Percentiles rank a stretch among this genome's conserved stretches.
Conservation (phyloP, 2,329 filamentous ascomycete species). For the Penicillium sp. region DNA sequence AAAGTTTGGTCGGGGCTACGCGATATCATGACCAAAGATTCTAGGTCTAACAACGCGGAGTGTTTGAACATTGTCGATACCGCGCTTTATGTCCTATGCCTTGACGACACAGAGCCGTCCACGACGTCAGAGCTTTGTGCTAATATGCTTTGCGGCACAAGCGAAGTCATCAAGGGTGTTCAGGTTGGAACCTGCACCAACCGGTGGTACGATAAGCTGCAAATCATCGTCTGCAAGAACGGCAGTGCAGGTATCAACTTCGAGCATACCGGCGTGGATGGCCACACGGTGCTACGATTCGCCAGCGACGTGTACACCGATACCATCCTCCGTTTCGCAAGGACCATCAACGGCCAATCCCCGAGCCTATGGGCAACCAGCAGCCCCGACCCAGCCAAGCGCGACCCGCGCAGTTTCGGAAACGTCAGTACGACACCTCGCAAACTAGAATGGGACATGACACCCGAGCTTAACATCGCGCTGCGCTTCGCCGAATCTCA, state of each 20-base stretch:
- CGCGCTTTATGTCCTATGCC: constrained; percentile 84
- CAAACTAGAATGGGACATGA: constrained; percentile 97
- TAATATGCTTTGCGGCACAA: constrained; percentile 97
- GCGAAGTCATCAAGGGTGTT: constrained; percentile 84
- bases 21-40: constrained; percentile 81
- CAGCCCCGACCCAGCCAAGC: constrained; percentile 88
- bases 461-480: constrained; percentile 83
- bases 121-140: constrained; percentile 84
- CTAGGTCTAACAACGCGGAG: constrained; percentile 90
- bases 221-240: constrained; percentile 99
- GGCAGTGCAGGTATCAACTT: constrained; percentile 99
- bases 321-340: constrained; percentile 91
- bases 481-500: constrained; percentile 93
- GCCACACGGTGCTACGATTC: constrained; percentile 93
- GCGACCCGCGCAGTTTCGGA: constrained; percentile 86
- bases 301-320: constrained; percentile 97
- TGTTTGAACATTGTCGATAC: constrained; percentile 95
- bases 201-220: constrained; percentile 97
- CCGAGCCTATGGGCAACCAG: constrained; percentile 87
- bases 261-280: constrained; percentile 96
- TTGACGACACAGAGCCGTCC: constrained; percentile 86
- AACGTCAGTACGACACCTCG: constrained; percentile 91
- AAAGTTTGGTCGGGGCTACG: constrained; percentile 92
- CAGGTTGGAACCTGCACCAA: constrained; percentile 98
- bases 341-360: constrained; percentile 90